Base-by-base conservation (phyloP, 805 yeast species). In the Starmera dryadoides region DNA sequence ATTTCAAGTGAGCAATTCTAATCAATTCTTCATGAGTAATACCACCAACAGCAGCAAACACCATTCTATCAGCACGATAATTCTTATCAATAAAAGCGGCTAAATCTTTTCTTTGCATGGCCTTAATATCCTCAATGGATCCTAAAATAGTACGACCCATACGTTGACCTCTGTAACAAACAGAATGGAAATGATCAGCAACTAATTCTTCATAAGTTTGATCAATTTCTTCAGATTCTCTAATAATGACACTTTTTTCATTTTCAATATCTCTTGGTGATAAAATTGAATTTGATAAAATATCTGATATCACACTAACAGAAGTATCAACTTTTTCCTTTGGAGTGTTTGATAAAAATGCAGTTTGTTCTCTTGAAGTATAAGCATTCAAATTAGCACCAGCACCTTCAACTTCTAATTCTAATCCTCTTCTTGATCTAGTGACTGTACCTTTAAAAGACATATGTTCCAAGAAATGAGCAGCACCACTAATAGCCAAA, bases 341-440 rank as follows among this genome's bases (percentile, higher is more conserved):
- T 42, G 89, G 68, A 23, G 97, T 77, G 62, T 87, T 88, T 36
- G 98, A 95, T 62, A 88, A 93, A 62, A 89, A 93, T 8, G 91
- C 98, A 1, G 99, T 93, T 63, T 88, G 89, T 58, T 93, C 99
- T 56, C 99, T 77, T 17, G 96, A 87, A 2, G 98, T 93, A 68
- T 93, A 93, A n/a, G 98, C 98, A 59, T 94, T 93, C 55, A 93
- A 75, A 64, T 93, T 98, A 20, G 96, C 87, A 4, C 99, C 99
- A 53, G 89, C 76, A 66, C 93, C 84, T 63, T 93, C 99, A 42
- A 93, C 86, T 63, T 93, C 98, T 34, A 89, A 68, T 62, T 93
- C 99, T 41, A 93, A 70, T 43, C 79, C 78, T 41, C 79, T 69
- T 66, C 93, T 98, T 11, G 86, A 66, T 59, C 98, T 75, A 41